A percentile compares a stretch with the other conserved stretches of the same genome.
phyloP scores from a whole-genome alignment of 106 monocot species.

The Chionographis japonica region DNA sequence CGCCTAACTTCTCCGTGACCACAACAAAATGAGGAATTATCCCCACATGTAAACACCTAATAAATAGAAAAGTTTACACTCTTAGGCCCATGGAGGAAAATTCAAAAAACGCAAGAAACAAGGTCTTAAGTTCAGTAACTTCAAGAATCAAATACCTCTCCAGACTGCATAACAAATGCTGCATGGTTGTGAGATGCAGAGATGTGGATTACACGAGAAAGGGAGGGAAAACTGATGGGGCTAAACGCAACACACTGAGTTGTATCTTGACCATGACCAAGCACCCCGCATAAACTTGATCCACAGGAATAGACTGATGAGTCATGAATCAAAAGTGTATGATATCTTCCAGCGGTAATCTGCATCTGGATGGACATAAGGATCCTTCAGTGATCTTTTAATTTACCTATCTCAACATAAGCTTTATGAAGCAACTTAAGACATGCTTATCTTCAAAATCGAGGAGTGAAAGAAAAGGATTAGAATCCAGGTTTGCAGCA shows the following conservation, averaged over 20 bases:
- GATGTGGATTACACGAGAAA: constrained; percentile 61
- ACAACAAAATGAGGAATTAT: constrained; percentile 97
- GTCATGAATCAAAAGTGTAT: constrained; percentile 75
- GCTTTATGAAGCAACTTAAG: too few relatives aligned
- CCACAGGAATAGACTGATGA: constrained; percentile 93
- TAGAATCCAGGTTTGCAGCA: too few relatives aligned
- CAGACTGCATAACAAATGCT: constrained; percentile 87
- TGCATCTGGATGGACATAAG: constrained; percentile 68
- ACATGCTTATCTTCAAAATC: too few relatives aligned
- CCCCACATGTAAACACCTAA: constrained; percentile 95
- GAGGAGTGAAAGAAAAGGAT: too few relatives aligned
- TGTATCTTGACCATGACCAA: constrained; percentile 92
- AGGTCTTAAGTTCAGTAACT: not conserved
- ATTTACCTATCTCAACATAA: too few relatives aligned
- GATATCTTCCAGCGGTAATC: constrained; percentile 84
- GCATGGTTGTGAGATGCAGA: constrained; percentile 95
- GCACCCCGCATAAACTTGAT: constrained; percentile 96
- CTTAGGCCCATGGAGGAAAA: not conserved
- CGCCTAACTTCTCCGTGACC: constrained; percentile 90
- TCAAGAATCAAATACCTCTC: constrained; percentile 61
- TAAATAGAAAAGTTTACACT: constrained; percentile 6
- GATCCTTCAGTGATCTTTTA: not conserved
- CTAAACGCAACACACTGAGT: constrained; percentile 78
- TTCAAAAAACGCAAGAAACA: not conserved
- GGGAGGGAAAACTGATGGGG: constrained; percentile 61